Evolutionary conservation across 495 filamentous ascomycete species (phyloP).

Genomic region (Daldinia grandis): DNA sequence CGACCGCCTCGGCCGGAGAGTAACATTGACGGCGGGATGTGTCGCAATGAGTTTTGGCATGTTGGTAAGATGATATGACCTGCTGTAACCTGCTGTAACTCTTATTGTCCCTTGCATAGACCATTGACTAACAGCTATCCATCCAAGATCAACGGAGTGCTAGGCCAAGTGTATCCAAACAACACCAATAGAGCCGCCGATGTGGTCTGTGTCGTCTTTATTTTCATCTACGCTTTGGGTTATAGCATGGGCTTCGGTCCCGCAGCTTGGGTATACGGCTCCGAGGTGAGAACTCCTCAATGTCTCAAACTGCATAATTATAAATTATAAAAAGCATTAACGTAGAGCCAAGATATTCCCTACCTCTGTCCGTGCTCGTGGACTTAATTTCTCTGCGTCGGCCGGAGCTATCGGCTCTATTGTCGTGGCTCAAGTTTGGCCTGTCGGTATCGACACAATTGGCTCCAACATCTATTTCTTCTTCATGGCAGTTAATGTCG

Average conservation of each 20-base stretch:
- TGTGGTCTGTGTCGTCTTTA: conserved; percentile 62
- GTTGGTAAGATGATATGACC: conserved; percentile 50
- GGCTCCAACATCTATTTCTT: conserved; percentile 68
- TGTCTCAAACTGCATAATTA: not conserved
- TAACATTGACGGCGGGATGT: conserved; percentile 54
- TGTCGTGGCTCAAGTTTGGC: conserved; percentile 60
- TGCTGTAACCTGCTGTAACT: not conserved
- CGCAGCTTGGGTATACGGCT: conserved; percentile 65
- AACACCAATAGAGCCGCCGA: conserved; percentile 60
- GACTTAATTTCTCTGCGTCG: conserved; percentile 61
- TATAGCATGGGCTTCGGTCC: conserved; percentile 67
- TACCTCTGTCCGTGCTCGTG: conserved; percentile 59
- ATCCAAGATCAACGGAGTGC: conserved; percentile 60
- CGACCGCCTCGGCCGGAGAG: conserved; percentile 55
- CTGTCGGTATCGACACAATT: conserved; percentile 59
- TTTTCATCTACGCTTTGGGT: conserved; percentile 65
- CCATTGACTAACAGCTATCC: not conserved
- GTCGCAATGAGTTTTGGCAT: conserved; percentile 58
- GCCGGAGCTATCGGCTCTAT: conserved; percentile 61
- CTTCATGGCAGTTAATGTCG: conserved; percentile 63
- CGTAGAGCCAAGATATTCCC: conserved; percentile 57
- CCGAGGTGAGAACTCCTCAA: conserved; percentile 53
- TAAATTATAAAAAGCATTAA: too few relatives aligned
- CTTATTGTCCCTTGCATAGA: not conserved
- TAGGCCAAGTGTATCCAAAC: conserved; percentile 60